These are phyloP conservation scores for Xylariaceae sp. DNA, from an alignment of 2,329 filamentous ascomycete genomes.

Conservation along the genomic window DNA sequence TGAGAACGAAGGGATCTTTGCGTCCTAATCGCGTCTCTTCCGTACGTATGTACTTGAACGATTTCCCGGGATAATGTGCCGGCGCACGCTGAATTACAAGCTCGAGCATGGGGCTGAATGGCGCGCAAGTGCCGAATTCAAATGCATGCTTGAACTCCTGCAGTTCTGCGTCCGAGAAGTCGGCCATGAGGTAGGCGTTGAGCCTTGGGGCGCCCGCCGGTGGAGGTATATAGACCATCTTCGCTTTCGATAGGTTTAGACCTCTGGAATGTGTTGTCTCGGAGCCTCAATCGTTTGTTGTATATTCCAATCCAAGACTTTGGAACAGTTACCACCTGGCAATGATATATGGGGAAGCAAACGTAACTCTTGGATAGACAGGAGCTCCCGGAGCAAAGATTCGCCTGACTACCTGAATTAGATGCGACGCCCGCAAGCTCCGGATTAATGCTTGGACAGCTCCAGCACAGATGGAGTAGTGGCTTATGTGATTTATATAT, in stretches of 20 bases:
- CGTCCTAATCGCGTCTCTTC: slow-evolving; percentile 21
- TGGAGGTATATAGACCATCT: slow-evolving; percentile 5
- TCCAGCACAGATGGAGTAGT: no score
- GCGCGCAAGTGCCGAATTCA: slow-evolving; percentile 19
- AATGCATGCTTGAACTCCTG: slow-evolving; percentile 19
- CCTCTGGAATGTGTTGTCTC: no score
- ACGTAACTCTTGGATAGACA: no score
- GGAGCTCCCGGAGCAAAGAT: no score
- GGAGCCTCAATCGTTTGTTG: no score
- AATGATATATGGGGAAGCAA: no score
- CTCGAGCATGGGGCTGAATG: slow-evolving; percentile 20
- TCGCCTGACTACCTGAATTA: no score
- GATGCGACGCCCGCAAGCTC: no score
- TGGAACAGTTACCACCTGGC: no score
- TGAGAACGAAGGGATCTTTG: slow-evolving; percentile 16
- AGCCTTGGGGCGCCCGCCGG: neutral
- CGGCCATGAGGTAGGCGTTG: slow-evolving; percentile 13
- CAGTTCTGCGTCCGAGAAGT: slow-evolving; percentile 12
- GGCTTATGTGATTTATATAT: no score
- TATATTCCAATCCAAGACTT: no score
- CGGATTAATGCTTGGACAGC: no score
- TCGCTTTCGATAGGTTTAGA: neutral
- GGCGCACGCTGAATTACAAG: slow-evolving; percentile 22
- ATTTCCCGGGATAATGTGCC: slow-evolving; percentile 16
- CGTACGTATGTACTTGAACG: slow-evolving; percentile 21